phyloP scores from a whole-genome alignment of 1,139 yeast genomes.

The Hemisphaericaspora xylanilytica region DNA sequence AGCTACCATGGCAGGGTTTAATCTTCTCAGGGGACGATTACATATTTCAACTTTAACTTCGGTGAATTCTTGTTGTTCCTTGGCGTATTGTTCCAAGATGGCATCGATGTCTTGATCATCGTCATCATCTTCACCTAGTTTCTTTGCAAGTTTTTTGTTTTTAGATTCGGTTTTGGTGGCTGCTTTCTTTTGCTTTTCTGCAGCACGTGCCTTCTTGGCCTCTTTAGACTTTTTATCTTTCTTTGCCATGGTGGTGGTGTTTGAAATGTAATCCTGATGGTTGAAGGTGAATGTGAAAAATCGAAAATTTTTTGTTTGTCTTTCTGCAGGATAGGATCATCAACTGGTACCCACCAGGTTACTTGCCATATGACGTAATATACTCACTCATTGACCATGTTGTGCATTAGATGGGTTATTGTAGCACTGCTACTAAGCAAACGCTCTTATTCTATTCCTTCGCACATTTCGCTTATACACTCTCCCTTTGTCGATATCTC shows the following conservation, averaged over 20 bases:
- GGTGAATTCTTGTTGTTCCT: conserved; percentile 75
- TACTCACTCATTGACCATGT: no score
- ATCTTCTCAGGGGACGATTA: conserved; percentile 61
- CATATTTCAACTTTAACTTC: conserved; percentile 63
- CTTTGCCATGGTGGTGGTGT: conserved; percentile 85
- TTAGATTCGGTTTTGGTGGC: conserved; percentile 70
- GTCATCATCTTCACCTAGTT: conserved; percentile 72
- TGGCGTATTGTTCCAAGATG: conserved; percentile 72
- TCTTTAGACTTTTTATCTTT: conserved; percentile 84
- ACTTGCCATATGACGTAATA: no score
- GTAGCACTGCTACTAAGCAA: no score
- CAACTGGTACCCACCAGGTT: no score
- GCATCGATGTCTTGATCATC: conserved; percentile 89
- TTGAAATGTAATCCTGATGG: no score
- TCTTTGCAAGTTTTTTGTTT: conserved; percentile 71
- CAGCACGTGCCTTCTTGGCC: conserved; percentile 85
- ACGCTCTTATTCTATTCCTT: no score
- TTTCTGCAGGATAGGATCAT: no score
- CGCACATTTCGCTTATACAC: no score
- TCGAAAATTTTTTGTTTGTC: conserved; percentile 5
- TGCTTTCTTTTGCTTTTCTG: conserved; percentile 79
- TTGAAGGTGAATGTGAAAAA: neutral
- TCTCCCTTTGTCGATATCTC: no score
- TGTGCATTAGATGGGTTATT: no score
- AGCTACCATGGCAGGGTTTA: conserved; percentile 73